Evolutionary conservation across 345 rosid species (phyloP).

Genomic region (Murraya paniculata): DNA sequence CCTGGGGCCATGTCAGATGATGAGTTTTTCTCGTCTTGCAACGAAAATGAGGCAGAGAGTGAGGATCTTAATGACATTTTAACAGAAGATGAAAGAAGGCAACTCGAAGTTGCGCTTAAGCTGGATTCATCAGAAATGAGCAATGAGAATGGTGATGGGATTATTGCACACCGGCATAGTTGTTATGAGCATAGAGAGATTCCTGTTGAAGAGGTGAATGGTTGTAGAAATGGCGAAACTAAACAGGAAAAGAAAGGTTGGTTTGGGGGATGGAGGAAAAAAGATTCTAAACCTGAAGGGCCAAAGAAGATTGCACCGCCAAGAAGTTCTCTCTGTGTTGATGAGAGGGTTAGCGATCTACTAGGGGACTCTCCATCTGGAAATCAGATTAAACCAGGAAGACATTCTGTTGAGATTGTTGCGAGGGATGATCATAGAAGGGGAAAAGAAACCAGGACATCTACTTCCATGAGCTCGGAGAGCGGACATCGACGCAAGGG

Average conservation of each 20-base stretch:
- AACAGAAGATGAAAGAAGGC: conserved; percentile 88
- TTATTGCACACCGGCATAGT: conserved; percentile 57
- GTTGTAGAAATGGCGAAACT: conserved; percentile 42
- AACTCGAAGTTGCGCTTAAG: conserved; percentile 83
- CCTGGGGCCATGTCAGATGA: conserved; percentile 97
- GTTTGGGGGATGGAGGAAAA: conserved; percentile 95
- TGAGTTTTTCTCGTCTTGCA: conserved; percentile 71
- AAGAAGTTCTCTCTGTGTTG: conserved; percentile 77
- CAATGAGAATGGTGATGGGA: conserved; percentile 52
- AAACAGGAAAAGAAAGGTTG: conserved; percentile 92
- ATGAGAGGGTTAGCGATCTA: conserved; percentile 82
- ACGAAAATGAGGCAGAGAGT: conserved; percentile 69
- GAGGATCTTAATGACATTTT: conserved; percentile 74
- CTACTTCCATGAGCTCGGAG: conserved; percentile 46
- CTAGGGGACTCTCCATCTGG: conserved; percentile 62
- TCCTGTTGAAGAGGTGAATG: conserved; percentile 55
- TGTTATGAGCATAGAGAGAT: conserved; percentile 81
- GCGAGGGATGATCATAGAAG: conserved; percentile 54
- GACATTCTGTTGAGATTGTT: conserved; percentile 78
- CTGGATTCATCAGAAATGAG: conserved; percentile 62
- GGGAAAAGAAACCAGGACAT: conserved; percentile 53
- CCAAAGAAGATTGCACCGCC: conserved; percentile 64
- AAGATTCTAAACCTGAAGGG: conserved; percentile 61
- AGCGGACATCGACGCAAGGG: conserved; percentile 53
- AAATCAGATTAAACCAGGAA: conserved; percentile 70